Percentiles rank a stretch among this genome's conserved stretches.
These are phyloP conservation scores for Colletotrichum orchidophilum DNA, from an alignment of 2,329 filamentous ascomycete genomes.

Conservation along the genomic window DNA sequence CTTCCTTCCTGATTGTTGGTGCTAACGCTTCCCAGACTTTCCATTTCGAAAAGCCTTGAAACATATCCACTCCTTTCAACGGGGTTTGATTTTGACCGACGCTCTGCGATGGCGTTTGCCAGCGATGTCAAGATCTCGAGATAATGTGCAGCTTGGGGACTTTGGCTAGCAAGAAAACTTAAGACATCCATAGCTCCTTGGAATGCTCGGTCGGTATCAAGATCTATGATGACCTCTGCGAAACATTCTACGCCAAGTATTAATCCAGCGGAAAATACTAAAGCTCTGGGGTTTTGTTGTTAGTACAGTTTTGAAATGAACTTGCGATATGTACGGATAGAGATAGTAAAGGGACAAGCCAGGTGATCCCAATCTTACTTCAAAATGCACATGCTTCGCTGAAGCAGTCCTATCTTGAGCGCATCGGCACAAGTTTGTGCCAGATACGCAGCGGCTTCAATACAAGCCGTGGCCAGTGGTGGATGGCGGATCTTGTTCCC, in stretches of 20 bases:
- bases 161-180: not conserved
- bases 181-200: not conserved
- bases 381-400: not conserved
- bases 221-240: not conserved
- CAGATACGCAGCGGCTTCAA: not conserved
- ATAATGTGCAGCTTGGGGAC: not conserved
- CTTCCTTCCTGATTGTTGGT: not conserved
- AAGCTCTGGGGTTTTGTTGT: too few relatives aligned
- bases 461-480: not conserved
- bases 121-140: not conserved
- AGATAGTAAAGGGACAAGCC: not conserved
- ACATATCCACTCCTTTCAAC: not conserved
- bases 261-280: not conserved
- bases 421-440: not conserved
- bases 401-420: not conserved
- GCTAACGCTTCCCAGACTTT: not conserved
- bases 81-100: not conserved
- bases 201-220: not conserved
- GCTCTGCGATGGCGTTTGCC: not conserved
- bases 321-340: too few relatives aligned
- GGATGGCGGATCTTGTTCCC: not conserved
- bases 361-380: not conserved
- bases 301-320: too few relatives aligned
- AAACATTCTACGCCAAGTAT: not conserved
- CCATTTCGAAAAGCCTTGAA: not conserved